Percentiles rank a stretch among this genome's conserved stretches.
phyloP scores from a whole-genome alignment of 805 yeast species.

The Starmerella bacillaris region DNA sequence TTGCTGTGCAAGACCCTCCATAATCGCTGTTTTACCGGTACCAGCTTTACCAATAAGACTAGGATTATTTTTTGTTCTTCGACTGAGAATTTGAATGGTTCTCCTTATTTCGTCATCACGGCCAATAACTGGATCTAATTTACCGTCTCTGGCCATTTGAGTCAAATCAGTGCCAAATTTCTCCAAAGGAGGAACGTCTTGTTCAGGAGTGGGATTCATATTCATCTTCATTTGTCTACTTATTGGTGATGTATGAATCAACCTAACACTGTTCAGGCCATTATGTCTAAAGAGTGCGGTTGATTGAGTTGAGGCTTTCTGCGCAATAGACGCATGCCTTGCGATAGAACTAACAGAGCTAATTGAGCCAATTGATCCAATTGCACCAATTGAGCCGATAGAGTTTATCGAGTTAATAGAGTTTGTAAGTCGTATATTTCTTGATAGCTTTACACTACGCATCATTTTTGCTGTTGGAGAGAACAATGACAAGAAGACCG shows the following conservation, averaged over 20 bases:
- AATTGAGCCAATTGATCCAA: too few relatives aligned
- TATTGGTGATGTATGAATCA: constrained; percentile 2
- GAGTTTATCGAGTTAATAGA: too few relatives aligned
- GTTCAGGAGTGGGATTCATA: constrained; percentile 11
- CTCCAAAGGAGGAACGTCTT: constrained; percentile 51
- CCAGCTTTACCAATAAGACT: constrained; percentile 93
- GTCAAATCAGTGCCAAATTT: constrained; percentile 77
- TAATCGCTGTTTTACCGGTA: constrained; percentile 91
- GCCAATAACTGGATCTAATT: constrained; percentile 91
- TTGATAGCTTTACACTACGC: too few relatives aligned
- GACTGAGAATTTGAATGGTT: constrained; percentile 76
- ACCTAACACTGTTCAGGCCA: too few relatives aligned
- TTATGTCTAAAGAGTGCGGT: too few relatives aligned
- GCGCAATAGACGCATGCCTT: too few relatives aligned
- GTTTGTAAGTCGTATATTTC: too few relatives aligned
- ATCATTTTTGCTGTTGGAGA: too few relatives aligned
- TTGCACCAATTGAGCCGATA: too few relatives aligned
- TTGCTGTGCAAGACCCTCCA: constrained; percentile 92
- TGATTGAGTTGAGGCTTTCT: too few relatives aligned
- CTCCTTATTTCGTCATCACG: constrained; percentile 88
- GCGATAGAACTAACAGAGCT: too few relatives aligned
- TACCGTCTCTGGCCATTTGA: constrained; percentile 70
- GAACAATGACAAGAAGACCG: too few relatives aligned
- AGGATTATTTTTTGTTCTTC: constrained; percentile 91
- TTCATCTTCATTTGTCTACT: constrained; percentile 11